Conservation (phyloP, 2,329 filamentous ascomycete species). For the Paracorniculantispora psalliotae region DNA sequence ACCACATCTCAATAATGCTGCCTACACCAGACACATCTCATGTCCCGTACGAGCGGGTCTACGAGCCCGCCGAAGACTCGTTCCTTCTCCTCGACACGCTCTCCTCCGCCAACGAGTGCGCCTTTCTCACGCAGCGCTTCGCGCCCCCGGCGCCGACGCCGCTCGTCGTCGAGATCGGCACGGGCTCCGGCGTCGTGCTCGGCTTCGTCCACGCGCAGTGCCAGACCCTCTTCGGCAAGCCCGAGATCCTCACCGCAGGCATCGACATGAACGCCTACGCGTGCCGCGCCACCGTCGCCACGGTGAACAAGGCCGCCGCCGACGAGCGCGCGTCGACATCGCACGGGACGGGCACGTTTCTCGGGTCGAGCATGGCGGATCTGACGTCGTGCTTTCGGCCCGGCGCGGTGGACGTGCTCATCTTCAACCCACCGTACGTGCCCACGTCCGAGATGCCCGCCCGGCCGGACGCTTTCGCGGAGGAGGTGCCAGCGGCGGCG, state of each 20-base stretch:
- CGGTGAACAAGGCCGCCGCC: conserved; percentile 47
- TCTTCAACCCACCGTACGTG: conserved; percentile 98
- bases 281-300: conserved; percentile 68
- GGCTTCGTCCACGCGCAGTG: conserved; percentile 80
- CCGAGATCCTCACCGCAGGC: conserved; percentile 65
- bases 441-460: conserved; percentile 72
- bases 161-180: conserved; percentile 78
- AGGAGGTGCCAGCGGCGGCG: conserved; percentile 22
- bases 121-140: conserved; percentile 66
- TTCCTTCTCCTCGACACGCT: conserved; percentile 91
- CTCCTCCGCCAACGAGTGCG: conserved; percentile 62
- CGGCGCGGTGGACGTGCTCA: conserved; percentile 67
- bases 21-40: conserved; percentile 92
- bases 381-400: conserved; percentile 57
- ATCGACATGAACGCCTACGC: conserved; percentile 84
- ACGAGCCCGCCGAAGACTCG: conserved; percentile 94
- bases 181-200: conserved; percentile 90
- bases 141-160: conserved; percentile 41
- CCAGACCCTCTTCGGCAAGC: conserved; percentile 63
- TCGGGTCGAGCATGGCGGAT: conserved; percentile 67
- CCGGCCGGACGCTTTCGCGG: conserved; percentile 31
- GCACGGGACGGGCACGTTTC: conserved; percentile 44
- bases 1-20: conserved; percentile 55
- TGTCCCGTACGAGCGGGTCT: conserved; percentile 81
- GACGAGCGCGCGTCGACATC: conserved; percentile 22